These are phyloP conservation scores for Ophiostoma himal-ulmi DNA, from an alignment of 2,329 filamentous ascomycete species.

Conservation along the genomic window DNA sequence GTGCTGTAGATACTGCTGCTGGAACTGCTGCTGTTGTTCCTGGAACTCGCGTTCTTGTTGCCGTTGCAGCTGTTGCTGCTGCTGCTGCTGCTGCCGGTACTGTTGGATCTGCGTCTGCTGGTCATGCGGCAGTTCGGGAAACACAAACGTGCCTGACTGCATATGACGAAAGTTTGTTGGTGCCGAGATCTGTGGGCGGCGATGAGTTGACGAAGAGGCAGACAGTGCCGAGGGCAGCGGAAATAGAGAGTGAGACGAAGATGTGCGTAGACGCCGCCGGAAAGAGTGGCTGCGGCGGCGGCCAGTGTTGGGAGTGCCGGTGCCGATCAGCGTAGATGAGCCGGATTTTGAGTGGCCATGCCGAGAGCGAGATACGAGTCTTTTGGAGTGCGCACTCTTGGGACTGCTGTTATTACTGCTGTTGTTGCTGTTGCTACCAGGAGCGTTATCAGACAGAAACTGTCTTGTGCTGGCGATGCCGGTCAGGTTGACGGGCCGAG, in stretches of 20 bases:
- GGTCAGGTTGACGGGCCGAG: background rate
- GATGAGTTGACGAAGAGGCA: conserved; percentile 35
- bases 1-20: conserved; percentile 22
- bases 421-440: background rate
- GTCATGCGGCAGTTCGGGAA: conserved; percentile 19
- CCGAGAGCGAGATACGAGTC: background rate
- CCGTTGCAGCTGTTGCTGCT: conserved; percentile 11
- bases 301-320: background rate
- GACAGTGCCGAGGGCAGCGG: conserved; percentile 16
- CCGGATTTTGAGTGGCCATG: conserved; percentile 22
- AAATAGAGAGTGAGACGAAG: conserved; percentile 33
- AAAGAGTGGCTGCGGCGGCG: conserved; percentile 39
- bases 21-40: conserved; percentile 24
- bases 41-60: background rate
- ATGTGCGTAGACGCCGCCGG: conserved; percentile 40
- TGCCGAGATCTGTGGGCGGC: conserved; percentile 52
- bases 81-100: conserved; percentile 4
- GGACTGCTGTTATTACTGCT: conserved; percentile 8
- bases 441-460: background rate
- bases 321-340: conserved; percentile 32
- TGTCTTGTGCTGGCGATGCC: background rate
- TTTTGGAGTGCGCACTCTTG: background rate
- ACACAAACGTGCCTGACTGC: conserved; percentile 34
- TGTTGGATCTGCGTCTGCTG: conserved; percentile 12
- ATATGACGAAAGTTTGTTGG: conserved; percentile 58